Evolutionary conservation across 441 rosid species (phyloP).

Genomic region (Erodium trifolium): DNA sequence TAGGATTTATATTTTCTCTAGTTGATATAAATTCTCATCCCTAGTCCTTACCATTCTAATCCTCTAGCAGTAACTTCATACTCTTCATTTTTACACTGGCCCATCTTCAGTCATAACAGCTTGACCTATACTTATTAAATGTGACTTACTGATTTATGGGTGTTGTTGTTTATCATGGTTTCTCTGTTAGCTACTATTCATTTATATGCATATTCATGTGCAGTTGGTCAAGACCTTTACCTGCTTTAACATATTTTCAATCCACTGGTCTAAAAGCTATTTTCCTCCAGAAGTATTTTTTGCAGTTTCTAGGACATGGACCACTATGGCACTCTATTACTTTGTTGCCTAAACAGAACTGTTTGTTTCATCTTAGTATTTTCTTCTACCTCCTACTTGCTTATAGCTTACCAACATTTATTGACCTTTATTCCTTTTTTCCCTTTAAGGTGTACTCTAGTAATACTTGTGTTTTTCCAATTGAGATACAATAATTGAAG

Average conservation of each 20-base stretch:
- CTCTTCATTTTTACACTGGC: background rate
- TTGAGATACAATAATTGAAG: background rate
- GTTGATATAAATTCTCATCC: background rate
- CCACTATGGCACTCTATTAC: background rate
- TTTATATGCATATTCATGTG: background rate
- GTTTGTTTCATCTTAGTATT: background rate
- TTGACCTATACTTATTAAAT: no score
- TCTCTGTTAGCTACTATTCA: background rate
- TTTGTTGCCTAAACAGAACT: background rate
- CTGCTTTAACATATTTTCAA: background rate
- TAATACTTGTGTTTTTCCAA: background rate
- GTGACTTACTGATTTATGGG: no score
- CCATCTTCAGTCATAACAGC: no score
- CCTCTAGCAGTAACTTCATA: background rate
- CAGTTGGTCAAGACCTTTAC: background rate
- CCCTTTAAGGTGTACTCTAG: background rate
- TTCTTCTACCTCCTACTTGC: slow-evolving; percentile 6
- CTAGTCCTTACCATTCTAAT: background rate
- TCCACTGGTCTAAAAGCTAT: background rate
- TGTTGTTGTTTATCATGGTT: background rate
- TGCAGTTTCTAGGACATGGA: slow-evolving; percentile 4
- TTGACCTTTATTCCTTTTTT: background rate
- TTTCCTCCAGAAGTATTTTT: slow-evolving; percentile 4
- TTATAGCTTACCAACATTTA: background rate
- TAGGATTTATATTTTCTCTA: slow-evolving; percentile 1